Evolutionary conservation across 306 rosid species (phyloP).

Genomic region (Vigna reflexopilosa): DNA sequence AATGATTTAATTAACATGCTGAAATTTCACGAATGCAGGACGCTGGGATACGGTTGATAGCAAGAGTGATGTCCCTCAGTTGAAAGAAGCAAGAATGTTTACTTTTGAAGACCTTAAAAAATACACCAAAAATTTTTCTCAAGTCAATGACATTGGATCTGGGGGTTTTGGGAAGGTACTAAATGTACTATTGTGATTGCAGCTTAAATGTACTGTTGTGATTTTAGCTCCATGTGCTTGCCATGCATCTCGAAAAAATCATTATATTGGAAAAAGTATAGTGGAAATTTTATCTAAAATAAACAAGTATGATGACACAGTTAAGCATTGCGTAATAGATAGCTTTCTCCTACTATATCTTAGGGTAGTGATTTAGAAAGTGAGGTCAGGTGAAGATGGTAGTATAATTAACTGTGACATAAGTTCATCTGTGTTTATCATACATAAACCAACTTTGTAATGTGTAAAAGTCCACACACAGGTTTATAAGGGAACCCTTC

Average conservation of each 20-base stretch:
- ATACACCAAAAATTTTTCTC: slow-evolving; percentile 59
- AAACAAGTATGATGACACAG: slow-evolving; percentile 5
- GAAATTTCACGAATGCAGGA: slow-evolving; percentile 39
- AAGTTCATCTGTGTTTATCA: neutral
- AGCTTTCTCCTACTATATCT: neutral
- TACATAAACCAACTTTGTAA: neutral
- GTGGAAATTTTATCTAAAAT: neutral
- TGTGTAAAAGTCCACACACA: slow-evolving; percentile 42
- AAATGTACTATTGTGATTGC: neutral
- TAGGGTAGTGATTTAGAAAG: too few relatives aligned
- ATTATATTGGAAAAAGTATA: neutral
- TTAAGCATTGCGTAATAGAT: neutral
- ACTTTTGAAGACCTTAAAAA: slow-evolving; percentile 64
- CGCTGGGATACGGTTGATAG: slow-evolving; percentile 48
- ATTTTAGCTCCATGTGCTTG: neutral
- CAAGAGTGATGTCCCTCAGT: slow-evolving; percentile 52
- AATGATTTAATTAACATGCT: slow-evolving; percentile 9
- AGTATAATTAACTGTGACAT: neutral
- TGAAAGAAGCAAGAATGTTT: slow-evolving; percentile 64
- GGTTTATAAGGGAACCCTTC: slow-evolving; percentile 68
- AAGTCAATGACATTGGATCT: slow-evolving; percentile 57
- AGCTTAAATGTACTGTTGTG: neutral
- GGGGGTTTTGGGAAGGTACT: slow-evolving; percentile 76
- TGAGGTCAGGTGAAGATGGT: too few relatives aligned
- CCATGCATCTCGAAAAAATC: neutral